These are phyloP conservation scores for Colletotrichum filicis DNA, from an alignment of 2,329 filamentous ascomycete genomes.

Conservation along the genomic window DNA sequence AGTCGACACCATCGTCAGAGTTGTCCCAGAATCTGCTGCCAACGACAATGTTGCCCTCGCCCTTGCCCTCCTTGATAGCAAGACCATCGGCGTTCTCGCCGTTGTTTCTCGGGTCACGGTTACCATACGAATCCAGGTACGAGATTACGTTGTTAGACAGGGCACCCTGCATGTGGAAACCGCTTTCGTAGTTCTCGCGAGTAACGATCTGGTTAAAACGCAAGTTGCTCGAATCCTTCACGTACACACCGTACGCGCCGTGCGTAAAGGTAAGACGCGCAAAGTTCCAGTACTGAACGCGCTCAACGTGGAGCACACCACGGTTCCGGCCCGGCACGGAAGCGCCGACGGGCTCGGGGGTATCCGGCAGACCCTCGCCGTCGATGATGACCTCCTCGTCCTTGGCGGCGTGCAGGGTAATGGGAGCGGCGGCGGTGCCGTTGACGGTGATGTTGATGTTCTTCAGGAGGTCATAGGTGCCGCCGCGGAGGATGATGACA, in stretches of 20 bases:
- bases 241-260: constrained; percentile 49
- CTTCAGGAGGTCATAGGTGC: constrained; percentile 52
- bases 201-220: constrained; percentile 48
- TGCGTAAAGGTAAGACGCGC: constrained; percentile 49
- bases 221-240: constrained; percentile 47
- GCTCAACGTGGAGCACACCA: constrained; percentile 58
- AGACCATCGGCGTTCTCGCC: constrained; percentile 58
- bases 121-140: constrained; percentile 50
- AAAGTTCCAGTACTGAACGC: constrained; percentile 46
- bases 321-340: constrained; percentile 52
- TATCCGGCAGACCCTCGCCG: constrained; percentile 52
- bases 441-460: constrained; percentile 60
- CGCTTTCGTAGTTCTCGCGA: constrained; percentile 50
- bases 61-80: constrained; percentile 55
- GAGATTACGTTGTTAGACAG: constrained; percentile 45
- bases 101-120: constrained; percentile 56
- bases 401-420: constrained; percentile 54
- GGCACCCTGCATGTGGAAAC: constrained; percentile 46
- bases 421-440: constrained; percentile 51
- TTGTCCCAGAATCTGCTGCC: constrained; percentile 57
- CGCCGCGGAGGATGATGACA: constrained; percentile 47
- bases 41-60: constrained; percentile 53
- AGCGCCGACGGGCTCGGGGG: constrained; percentile 53
- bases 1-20: constrained; percentile 56
- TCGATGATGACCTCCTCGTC: constrained; percentile 57